Percentiles rank a stretch among this genome's conserved stretches.
phyloP scores from a whole-genome alignment of 306 rosid species.

The Lagenaria siceraria region DNA sequence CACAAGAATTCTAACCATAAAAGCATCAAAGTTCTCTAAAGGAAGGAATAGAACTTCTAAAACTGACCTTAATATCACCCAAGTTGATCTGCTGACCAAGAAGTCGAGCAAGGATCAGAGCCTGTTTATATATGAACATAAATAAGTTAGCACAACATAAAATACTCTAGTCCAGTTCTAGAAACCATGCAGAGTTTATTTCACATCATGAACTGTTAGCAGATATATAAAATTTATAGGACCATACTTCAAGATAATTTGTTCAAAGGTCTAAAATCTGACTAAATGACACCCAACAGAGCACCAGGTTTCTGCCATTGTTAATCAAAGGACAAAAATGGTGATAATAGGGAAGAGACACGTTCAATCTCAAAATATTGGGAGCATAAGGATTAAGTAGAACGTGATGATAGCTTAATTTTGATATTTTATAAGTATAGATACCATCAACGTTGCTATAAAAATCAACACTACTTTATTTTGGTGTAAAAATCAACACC shows the following conservation, averaged over 20 bases:
- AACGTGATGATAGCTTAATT: not conserved
- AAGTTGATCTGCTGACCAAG: constrained; percentile 50
- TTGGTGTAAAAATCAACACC: too few species aligned
- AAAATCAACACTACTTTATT: too few species aligned
- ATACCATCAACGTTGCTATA: not conserved
- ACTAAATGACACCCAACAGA: not conserved
- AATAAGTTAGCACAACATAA: not conserved
- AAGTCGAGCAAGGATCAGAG: constrained; percentile 84
- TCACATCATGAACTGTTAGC: not conserved
- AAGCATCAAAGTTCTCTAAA: not conserved
- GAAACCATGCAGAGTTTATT: not conserved
- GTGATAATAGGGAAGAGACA: not conserved
- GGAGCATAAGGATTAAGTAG: not conserved
- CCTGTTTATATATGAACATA: constrained; percentile 31
- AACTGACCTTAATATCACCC: constrained; percentile 62
- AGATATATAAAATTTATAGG: not conserved
- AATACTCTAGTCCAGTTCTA: not conserved
- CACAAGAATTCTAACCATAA: not conserved
- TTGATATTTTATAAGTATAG: constrained; percentile 1
- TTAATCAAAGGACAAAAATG: not conserved
- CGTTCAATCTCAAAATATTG: not conserved
- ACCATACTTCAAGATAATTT: not conserved
- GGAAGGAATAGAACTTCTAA: not conserved
- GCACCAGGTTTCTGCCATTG: not conserved
- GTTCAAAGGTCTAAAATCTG: not conserved